Evolutionary conservation across 768 basidiomycete species (phyloP).

Genomic region (Scleroderma bovista): DNA sequence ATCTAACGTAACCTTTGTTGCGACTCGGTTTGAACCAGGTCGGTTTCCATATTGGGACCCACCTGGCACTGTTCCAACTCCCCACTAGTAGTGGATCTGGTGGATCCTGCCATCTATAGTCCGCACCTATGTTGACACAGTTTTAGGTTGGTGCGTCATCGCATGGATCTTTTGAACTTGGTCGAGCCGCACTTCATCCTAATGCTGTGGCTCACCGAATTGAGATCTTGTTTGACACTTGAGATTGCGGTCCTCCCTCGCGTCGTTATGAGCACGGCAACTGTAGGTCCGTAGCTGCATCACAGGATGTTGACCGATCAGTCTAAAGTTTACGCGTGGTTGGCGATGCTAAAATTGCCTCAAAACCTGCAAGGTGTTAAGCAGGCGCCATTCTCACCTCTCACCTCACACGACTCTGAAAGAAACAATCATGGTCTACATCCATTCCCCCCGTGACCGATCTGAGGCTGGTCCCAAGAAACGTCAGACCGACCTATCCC

Average conservation of each 20-base stretch:
- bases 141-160: too few relatives aligned
- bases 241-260: too few relatives aligned
- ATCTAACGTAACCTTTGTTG: background rate
- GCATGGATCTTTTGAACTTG: too few relatives aligned
- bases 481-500: conserved; percentile 25
- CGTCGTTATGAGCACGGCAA: too few relatives aligned
- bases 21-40: conserved; percentile 7
- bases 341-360: conserved; percentile 2
- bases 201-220: too few relatives aligned
- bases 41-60: conserved; percentile 1
- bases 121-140: too few relatives aligned
- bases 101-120: too few relatives aligned
- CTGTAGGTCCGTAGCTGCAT: too few relatives aligned
- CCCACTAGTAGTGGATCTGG: too few relatives aligned
- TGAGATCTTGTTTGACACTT: too few relatives aligned
- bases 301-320: too few relatives aligned
- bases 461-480: conserved; percentile 15
- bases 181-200: too few relatives aligned
- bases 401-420: background rate
- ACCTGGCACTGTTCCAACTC: background rate
- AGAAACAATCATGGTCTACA: conserved; percentile 21
- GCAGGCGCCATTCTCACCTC: background rate
- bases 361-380: conserved; percentile 7
- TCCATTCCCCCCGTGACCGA: conserved; percentile 13
- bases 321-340: background rate